Conservation (phyloP, 805 yeast species). For the Komagataella phaffii region DNA sequence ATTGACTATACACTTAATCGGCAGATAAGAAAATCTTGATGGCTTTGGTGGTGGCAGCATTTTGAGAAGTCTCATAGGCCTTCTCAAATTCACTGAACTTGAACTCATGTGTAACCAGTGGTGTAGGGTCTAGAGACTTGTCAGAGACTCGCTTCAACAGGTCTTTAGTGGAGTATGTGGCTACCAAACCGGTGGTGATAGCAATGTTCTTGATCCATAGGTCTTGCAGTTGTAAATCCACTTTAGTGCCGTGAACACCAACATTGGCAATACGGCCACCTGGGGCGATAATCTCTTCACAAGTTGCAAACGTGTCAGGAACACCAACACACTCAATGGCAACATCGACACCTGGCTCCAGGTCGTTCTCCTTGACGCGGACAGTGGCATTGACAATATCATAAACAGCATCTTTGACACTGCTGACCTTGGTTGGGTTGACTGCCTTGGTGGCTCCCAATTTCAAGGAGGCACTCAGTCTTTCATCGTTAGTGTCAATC, state of each 20-base stretch:
- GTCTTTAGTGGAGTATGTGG: constrained; percentile 27
- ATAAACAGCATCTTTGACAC: constrained; percentile 23
- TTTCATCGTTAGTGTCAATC: constrained; percentile 45
- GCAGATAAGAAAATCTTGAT: constrained; percentile 29
- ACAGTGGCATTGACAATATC: constrained; percentile 14
- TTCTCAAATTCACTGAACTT: constrained; percentile 37
- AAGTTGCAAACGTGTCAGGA: constrained; percentile 44
- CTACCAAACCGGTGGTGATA: constrained; percentile 36
- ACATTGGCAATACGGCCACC: constrained; percentile 58
- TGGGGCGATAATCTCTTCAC: constrained; percentile 37
- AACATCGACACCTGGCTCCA: constrained; percentile 41
- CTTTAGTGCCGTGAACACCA: constrained; percentile 36
- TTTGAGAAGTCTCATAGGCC: constrained; percentile 47
- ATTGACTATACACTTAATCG: not conserved
- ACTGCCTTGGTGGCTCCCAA: constrained; percentile 48
- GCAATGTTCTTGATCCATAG: constrained; percentile 30
- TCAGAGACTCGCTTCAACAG: constrained; percentile 21
- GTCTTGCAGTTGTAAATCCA: constrained; percentile 26
- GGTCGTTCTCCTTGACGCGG: constrained; percentile 11
- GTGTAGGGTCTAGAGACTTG: constrained; percentile 30
- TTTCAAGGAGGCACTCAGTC: constrained; percentile 40
- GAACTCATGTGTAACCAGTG: constrained; percentile 48
- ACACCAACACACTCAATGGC: constrained; percentile 57
- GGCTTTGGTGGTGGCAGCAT: constrained; percentile 40
- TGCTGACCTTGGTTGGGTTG: constrained; percentile 32